Base-by-base conservation (phyloP, 2,329 filamentous ascomycete genomes). In the Sclerotinia glacialis region DNA sequence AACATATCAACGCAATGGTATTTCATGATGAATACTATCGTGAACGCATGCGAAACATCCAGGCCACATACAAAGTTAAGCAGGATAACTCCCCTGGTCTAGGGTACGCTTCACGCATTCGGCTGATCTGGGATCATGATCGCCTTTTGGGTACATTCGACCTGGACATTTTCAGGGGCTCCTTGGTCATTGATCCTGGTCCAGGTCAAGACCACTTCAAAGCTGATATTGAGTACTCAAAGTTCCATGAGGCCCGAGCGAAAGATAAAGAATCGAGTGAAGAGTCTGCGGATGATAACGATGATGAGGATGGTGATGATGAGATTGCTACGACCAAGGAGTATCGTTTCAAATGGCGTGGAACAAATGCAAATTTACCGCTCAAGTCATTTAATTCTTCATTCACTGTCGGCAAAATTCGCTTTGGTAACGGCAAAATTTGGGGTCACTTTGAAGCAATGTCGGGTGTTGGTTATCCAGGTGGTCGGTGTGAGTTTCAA, bases 101-200 rank as follows among this genome's bases (percentile, higher is more conserved):
- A 37, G 58, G 44, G 11, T 60, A 60, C 31, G 26, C 28, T 37
- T 60, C 44, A 37, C 58, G 58, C 31, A 49, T 60, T 18, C 46
- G n/a, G n/a, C 21, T 60, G 21, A 60, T 60, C 58, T 60, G 58
- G 58, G 58, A 60, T n/a, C 58, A 60, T 26, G 31, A 60, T 49
- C 58, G 58, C 16, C 58, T 60, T 21, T 34, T 37, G 44, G 58
- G 58, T 12, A 60, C 58, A 18, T 60, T 60, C 21, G 58, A 60
- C 0, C 11, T 60, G 44, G 58, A 49, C 21, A 7, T 37, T n/a
- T 60, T 60, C 44, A 34, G 12, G 9, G 58, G 58, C 3, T 60
- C 58, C n/a, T 18, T 60, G 1, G 21, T 60, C 16, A 60, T 60
- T 37, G 58, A 60, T 37, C 58, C 58, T 26, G 58, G 58, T 49